Percentiles rank a stretch among this genome's conserved stretches.
phyloP scores from a whole-genome alignment of 2,329 filamentous ascomycete genomes.

The Fusarium sp. region DNA sequence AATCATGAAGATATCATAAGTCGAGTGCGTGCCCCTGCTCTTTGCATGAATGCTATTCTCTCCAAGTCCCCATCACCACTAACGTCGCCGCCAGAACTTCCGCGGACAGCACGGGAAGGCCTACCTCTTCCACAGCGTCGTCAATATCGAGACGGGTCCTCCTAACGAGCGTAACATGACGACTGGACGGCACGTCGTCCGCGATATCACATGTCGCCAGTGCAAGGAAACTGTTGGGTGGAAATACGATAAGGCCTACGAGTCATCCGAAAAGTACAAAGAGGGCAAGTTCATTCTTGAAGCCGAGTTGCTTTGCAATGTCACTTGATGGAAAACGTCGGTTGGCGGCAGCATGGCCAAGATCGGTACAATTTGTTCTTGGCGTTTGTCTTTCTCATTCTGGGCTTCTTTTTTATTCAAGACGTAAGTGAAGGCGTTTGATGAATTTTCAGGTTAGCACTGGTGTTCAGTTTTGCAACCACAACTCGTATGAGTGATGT shows the following conservation, averaged over 20 bases:
- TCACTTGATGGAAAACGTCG: conserved; percentile 59
- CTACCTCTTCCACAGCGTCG: conserved; percentile 93
- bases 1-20: conserved; percentile 98
- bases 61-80: conserved; percentile 1
- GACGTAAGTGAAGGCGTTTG: conserved; percentile 15
- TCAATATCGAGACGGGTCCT: conserved; percentile 87
- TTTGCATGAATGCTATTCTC: not conserved
- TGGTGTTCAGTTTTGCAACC: conserved; percentile 21
- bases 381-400: conserved; percentile 26
- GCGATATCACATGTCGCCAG: conserved; percentile 90
- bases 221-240: conserved; percentile 95
- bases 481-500: conserved; percentile 8
- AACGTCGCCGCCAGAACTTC: conserved; percentile 77
- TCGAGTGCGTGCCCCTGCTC: conserved; percentile 67
- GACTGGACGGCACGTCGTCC: conserved; percentile 91
- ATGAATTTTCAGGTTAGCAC: conserved; percentile 10
- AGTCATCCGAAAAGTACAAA: conserved; percentile 95
- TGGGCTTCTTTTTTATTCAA: not conserved
- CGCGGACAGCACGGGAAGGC: conserved; percentile 98
- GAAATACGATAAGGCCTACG: conserved; percentile 99
- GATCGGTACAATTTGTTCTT: conserved; percentile 5
- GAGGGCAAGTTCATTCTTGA: conserved; percentile 98
- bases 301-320: conserved; percentile 86
- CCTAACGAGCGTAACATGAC: conserved; percentile 98
- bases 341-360: not conserved